phyloP scores from a whole-genome alignment of 345 rosid genomes.

The Populus tremula region DNA sequence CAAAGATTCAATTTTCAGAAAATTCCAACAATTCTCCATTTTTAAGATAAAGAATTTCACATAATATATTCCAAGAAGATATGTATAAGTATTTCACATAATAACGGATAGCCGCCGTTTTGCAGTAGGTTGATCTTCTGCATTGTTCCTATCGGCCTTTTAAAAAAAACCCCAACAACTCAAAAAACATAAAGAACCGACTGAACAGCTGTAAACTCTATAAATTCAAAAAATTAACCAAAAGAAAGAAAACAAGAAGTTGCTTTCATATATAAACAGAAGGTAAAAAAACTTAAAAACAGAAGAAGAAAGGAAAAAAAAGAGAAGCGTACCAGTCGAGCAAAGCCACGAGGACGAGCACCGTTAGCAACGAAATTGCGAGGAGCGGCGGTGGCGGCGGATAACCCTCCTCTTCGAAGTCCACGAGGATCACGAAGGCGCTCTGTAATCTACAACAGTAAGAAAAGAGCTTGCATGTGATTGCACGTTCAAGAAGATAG shows the following conservation, averaged over 20 bases:
- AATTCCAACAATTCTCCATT: not conserved
- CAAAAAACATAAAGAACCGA: not conserved
- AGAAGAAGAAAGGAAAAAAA: no score
- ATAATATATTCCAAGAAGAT: not conserved
- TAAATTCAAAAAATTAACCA: not conserved
- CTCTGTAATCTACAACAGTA: conserved; percentile 61
- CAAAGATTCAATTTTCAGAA: not conserved
- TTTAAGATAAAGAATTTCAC: not conserved
- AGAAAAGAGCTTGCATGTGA: not conserved
- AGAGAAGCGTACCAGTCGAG: conserved; percentile 48
- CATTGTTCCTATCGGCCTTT: conserved; percentile 67
- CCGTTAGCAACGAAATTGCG: conserved; percentile 61
- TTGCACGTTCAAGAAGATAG: not conserved
- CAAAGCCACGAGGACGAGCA: conserved; percentile 55
- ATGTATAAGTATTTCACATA: not conserved
- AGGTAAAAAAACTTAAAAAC: not conserved
- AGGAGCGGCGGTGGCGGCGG: conserved; percentile 53
- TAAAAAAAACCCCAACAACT: conserved; percentile 10
- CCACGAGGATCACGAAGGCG: conserved; percentile 94
- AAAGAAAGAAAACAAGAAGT: not conserved
- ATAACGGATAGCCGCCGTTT: conserved; percentile 44
- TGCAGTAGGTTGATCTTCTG: conserved; percentile 80
- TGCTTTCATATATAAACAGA: not conserved
- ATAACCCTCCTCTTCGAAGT: conserved; percentile 69
- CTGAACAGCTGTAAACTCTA: not conserved